These are phyloP conservation scores for Citropsis articulata DNA, from an alignment of 345 rosid genomes.

Conservation along the genomic window DNA sequence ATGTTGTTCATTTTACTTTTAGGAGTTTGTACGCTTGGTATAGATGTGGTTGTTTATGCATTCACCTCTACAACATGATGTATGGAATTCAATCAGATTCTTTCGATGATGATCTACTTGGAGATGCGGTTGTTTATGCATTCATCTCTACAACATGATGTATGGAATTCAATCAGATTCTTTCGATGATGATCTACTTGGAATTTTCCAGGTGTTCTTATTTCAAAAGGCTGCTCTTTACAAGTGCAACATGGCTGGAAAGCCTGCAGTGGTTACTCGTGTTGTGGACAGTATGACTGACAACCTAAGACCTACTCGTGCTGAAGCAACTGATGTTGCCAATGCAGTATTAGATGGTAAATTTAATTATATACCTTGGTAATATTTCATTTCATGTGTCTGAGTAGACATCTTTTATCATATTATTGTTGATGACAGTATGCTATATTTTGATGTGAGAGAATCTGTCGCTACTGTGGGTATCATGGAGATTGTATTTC, in stretches of 20 bases:
- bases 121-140: neutral
- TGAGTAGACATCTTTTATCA: neutral
- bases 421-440: neutral
- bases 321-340: slow-evolving; percentile 99
- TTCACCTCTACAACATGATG: neutral
- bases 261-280: slow-evolving; percentile 87
- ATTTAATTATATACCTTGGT: neutral
- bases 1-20: neutral
- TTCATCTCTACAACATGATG: neutral
- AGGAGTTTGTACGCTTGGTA: neutral
- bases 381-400: neutral
- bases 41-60: neutral
- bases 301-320: slow-evolving; percentile 98
- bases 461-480: neutral
- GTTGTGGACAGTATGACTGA: slow-evolving; percentile 98
- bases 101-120: neutral
- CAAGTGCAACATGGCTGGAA: slow-evolving; percentile 98
- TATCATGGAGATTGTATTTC: neutral
- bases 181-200: slow-evolving; percentile 2
- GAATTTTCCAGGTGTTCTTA: slow-evolving; percentile 65
- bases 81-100: neutral
- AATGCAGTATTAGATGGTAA: slow-evolving; percentile 97
- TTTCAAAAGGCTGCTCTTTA: slow-evolving; percentile 87
- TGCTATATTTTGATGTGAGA: neutral
- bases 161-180: neutral